Conservation (phyloP, 345 rosid species). For the Populus davidiana region DNA sequence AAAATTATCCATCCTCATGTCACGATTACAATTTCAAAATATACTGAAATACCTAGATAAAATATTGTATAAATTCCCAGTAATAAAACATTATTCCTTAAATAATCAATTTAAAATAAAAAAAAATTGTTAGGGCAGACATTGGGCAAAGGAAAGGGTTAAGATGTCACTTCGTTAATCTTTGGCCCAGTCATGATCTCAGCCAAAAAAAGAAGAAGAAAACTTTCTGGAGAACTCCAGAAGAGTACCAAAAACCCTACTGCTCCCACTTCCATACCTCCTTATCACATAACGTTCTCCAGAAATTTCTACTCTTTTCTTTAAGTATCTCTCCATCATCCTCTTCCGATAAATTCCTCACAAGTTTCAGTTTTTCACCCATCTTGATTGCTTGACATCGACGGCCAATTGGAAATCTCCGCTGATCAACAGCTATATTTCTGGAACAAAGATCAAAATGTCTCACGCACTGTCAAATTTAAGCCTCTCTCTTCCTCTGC, state of each 20-base stretch:
- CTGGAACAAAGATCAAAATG: constrained; percentile 15
- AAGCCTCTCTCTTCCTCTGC: constrained; percentile 22
- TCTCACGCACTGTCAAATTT: constrained; percentile 32
- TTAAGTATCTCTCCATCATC: constrained; percentile 8
- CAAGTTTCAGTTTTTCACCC: too few species aligned
- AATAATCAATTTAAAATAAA: too few species aligned
- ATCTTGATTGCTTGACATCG: neutral
- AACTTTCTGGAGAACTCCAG: constrained; percentile 35
- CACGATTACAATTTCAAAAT: too few species aligned
- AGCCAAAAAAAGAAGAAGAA: neutral
- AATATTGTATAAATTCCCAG: too few species aligned
- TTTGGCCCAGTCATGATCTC: neutral
- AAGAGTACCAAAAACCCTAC: neutral
- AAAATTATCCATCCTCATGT: too few species aligned
- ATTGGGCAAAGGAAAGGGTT: too few species aligned
- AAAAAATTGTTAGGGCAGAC: too few species aligned
- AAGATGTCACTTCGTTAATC: neutral
- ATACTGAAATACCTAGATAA: too few species aligned
- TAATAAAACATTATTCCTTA: too few species aligned
- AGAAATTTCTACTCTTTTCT: constrained; percentile 31
- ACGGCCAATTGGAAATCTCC: too few species aligned
- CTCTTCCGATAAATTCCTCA: neutral
- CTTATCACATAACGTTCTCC: constrained; percentile 2
- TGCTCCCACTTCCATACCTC: neutral
- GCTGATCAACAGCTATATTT: too few species aligned